Conservation (phyloP, 2,329 filamentous ascomycete genomes). For the Leptodontidium sp. region DNA sequence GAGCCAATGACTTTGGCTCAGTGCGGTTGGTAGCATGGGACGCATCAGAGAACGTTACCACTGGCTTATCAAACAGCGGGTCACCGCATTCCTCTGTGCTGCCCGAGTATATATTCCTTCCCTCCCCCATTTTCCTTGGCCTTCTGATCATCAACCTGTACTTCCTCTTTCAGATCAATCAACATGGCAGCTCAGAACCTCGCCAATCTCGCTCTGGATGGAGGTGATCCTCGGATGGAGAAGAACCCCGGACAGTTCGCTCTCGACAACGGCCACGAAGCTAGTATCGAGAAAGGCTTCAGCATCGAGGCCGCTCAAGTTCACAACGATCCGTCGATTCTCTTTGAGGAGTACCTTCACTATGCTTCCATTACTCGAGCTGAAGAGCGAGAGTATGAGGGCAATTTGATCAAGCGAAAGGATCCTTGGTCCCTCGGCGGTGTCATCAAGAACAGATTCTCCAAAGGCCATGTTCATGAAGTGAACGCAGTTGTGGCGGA, state of each 20-base stretch:
- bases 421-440: conserved; percentile 34
- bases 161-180: too few relatives aligned
- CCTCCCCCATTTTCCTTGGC: too few relatives aligned
- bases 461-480: conserved; percentile 30
- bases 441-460: conserved; percentile 37
- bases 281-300: conserved; percentile 27
- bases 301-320: conserved; percentile 37
- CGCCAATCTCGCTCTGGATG: conserved; percentile 40
- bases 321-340: conserved; percentile 44
- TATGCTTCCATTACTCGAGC: conserved; percentile 47
- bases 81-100: too few relatives aligned
- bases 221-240: conserved; percentile 38
- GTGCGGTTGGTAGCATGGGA: too few relatives aligned
- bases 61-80: too few relatives aligned
- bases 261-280: conserved; percentile 37
- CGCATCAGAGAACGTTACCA: too few relatives aligned
- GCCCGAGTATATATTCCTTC: too few relatives aligned
- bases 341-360: conserved; percentile 49
- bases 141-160: too few relatives aligned
- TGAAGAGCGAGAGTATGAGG: conserved; percentile 43
- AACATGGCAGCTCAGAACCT: conserved; percentile 20
- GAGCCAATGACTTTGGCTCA: too few relatives aligned
- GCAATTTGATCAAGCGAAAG: conserved; percentile 32
- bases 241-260: conserved; percentile 34
- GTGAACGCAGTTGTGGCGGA: conserved; percentile 26